Evolutionary conservation across 805 yeast species (phyloP), one percentile per base, ranked within the genome.

Genomic region (Sugiyamaella chiloensis): DNA sequence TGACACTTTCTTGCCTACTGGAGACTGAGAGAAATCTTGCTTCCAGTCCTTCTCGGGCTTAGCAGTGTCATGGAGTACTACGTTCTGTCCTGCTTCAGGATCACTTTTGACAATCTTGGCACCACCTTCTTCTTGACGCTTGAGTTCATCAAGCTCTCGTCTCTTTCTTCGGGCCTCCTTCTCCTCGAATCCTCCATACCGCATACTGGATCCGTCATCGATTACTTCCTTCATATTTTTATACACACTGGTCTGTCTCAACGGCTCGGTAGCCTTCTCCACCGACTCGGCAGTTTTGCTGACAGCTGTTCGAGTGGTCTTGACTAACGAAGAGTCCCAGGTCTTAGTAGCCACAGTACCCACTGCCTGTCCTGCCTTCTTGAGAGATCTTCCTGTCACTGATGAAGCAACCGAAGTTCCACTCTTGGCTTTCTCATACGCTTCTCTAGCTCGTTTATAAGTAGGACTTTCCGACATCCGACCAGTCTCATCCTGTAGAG

Each of bases 251-350:
- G 99, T 91, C 49, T 91, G 72, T 66, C 97, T 81, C 43, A 93
- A 93, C 8, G 99, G 99, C 60, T 90, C 97, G 43, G 86, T 79
- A 27, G 85, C 88, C 48, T 77, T 79, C 66, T 85, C 87, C n/a
- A 91, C 83, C 11, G 76, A 81, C 47, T 87, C 87, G 1, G 95
- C 96, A 2, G 96, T 81, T 44, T 78, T 76, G 50, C 75, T 77
- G n/a, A 88, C 91, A 0, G 89, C 88, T 37, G 80, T 75, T 60
- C 98, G 78, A n/a, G 96, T 90, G 42, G 83, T 85, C 64, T 83
- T 81, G 52, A 96, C 93, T 36, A 91, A 86, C 20, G 93, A 87
- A 1, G 96, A 88, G 52, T 93, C 96, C 99, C 99, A 93, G 1
- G 97, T 96, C 51, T 83, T 84, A 32, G 78, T 73, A 3, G 96